Evolutionary conservation across 306 rosid genomes (phyloP), one percentile per base, ranked within the genome.

Genomic region (Ceratonia siliqua): DNA sequence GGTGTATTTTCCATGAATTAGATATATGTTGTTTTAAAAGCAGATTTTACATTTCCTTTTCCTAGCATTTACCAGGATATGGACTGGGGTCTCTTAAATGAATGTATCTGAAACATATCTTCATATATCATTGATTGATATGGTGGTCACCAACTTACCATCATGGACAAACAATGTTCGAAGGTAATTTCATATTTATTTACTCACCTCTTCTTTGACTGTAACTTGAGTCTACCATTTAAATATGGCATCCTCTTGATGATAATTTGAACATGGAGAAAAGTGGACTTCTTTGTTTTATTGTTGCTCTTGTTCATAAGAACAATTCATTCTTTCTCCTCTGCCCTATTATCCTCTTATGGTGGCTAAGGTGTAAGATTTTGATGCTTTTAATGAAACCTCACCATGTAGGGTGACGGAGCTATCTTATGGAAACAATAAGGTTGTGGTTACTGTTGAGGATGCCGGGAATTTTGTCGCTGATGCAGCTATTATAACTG

Each of bases 391-490:
- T 56, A 24, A 24, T 70, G 50, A 56, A 30, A 77, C 58, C 67
- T 74, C 8, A 17, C 10, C 18, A 21, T 70, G 79, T 65, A 84
- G 88, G 85, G 88, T 81, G 79, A 74, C 78, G 43, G 81, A 81
- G 79, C 78, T 84, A 73, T 84, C 83, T 73, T 78, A 69, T 70
- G 88, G 88, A 73, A 81, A 81, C 83, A 81, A 81, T 35, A 86
- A 82, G 83, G 89, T 90, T 73, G 82, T 87, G 88, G 86, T 86
- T 36, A 82, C 92, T 11, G 72, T 82, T 10, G 88, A 90, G 48
- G 90, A 68, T 20, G 96, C 91, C 55, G 84, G 84, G 82, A 82
- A 73, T 73, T 81, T 82, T 21, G 70, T 86, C 35, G 92, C 89
- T 3, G 88, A 84, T 56, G 83, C 88, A 52, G 88, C 72, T 24